Conservation (phyloP, 768 basidiomycete species). For the Mycena crocata region DNA sequence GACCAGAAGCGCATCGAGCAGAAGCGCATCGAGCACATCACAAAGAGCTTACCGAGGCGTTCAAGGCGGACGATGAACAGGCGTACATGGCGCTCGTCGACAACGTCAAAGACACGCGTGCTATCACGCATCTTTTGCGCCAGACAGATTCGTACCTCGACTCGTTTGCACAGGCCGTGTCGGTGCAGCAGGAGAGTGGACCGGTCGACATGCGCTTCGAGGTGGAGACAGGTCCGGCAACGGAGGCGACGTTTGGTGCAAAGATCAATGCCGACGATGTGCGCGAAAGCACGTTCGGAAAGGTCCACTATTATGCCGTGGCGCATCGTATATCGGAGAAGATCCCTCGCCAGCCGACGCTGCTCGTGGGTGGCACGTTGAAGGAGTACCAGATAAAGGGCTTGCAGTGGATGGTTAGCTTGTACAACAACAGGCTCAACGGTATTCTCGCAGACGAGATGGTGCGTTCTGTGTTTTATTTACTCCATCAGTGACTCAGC, state of each 20-base stretch:
- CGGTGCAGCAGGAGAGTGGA: constrained; percentile 87
- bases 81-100: constrained; percentile 99
- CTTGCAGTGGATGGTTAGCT: constrained; percentile 97
- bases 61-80: constrained; percentile 98
- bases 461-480: constrained; percentile 53
- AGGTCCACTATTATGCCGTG: constrained; percentile 96
- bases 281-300: constrained; percentile 69
- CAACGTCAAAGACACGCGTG: constrained; percentile 97
- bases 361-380: constrained; percentile 88
- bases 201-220: constrained; percentile 60
- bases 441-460: constrained; percentile 97
- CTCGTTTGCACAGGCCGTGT: constrained; percentile 92
- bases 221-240: constrained; percentile 77
- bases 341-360: constrained; percentile 74
- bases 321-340: constrained; percentile 94
- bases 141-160: constrained; percentile 97
- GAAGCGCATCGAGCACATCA: constrained; percentile 94
- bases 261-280: constrained; percentile 73
- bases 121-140: constrained; percentile 94
- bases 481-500: constrained; percentile 22
- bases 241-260: constrained; percentile 93
- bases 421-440: constrained; percentile 96
- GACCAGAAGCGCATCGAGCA: no score
- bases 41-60: constrained; percentile 98
- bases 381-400: constrained; percentile 97